Percentiles rank a stretch among this genome's conserved stretches.
These are phyloP conservation scores for Geopyxis carbonaria DNA, from an alignment of 495 filamentous ascomycete genomes.

Conservation along the genomic window DNA sequence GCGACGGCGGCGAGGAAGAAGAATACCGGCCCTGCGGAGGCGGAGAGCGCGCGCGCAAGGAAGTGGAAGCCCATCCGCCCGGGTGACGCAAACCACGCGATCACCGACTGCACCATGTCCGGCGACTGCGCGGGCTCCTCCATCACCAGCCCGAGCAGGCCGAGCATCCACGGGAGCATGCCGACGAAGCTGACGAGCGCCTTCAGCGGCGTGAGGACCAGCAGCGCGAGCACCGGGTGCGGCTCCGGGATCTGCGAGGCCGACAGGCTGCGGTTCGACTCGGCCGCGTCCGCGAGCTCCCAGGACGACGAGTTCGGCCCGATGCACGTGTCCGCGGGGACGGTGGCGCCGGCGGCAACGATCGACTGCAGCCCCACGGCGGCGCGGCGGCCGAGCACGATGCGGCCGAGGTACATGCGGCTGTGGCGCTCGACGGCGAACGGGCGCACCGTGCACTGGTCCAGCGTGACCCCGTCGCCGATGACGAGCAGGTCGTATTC, in stretches of 20 bases:
- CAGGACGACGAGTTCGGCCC: conserved; percentile 34
- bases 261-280: conserved; percentile 27
- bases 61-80: conserved; percentile 29
- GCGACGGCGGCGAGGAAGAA: conserved; percentile 25
- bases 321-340: conserved; percentile 30
- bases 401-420: conserved; percentile 31
- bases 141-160: conserved; percentile 27
- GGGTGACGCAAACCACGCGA: conserved; percentile 28
- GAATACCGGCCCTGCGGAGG: conserved; percentile 27
- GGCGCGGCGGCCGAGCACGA: conserved; percentile 27
- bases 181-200: conserved; percentile 21
- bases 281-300: conserved; percentile 29
- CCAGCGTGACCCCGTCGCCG: conserved; percentile 28
- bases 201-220: conserved; percentile 25
- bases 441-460: conserved; percentile 28
- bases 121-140: conserved; percentile 9
- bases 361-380: conserved; percentile 28
- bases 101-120: conserved; percentile 23
- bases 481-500: conserved; percentile 33
- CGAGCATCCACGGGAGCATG: conserved; percentile 28
- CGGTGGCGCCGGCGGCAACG: conserved; percentile 28
- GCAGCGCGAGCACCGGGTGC: conserved; percentile 24
- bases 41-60: conserved; percentile 24
- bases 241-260: conserved; percentile 24
- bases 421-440: conserved; percentile 33